Conservation (phyloP, 148 eudicot species). For the Camellia lanceoleosa region DNA sequence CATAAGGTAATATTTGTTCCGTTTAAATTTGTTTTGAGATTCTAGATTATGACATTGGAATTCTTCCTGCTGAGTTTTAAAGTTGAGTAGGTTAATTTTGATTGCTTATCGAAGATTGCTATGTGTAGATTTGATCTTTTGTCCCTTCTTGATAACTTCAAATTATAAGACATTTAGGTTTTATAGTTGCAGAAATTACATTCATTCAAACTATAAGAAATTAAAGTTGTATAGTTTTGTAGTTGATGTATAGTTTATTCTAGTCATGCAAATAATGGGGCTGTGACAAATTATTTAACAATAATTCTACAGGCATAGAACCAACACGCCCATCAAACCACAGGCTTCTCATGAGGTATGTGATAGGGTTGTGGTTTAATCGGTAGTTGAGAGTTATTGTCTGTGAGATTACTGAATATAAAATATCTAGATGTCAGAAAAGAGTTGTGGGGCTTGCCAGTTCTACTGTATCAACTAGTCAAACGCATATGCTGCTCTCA, state of each 20-base stretch:
- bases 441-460: constrained; percentile 2
- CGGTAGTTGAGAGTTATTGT: too few species aligned
- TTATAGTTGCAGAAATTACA: background rate
- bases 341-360: too few species aligned
- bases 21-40: background rate
- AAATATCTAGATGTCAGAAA: background rate
- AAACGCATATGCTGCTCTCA: background rate
- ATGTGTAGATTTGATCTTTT: background rate
- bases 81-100: background rate
- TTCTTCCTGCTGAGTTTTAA: background rate
- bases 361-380: too few species aligned
- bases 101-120: background rate
- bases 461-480: too few species aligned
- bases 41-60: background rate
- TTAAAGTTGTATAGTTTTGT: background rate
- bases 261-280: background rate
- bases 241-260: background rate
- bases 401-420: too few species aligned
- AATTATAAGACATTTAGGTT: background rate
- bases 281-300: background rate
- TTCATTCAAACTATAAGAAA: background rate
- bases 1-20: constrained; percentile 62
- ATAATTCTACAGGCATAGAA: too few species aligned
- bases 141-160: background rate
- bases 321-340: too few species aligned